Evolutionary conservation across 176 grass and related monocot genomes (phyloP).

Genomic region (Poa annua): DNA sequence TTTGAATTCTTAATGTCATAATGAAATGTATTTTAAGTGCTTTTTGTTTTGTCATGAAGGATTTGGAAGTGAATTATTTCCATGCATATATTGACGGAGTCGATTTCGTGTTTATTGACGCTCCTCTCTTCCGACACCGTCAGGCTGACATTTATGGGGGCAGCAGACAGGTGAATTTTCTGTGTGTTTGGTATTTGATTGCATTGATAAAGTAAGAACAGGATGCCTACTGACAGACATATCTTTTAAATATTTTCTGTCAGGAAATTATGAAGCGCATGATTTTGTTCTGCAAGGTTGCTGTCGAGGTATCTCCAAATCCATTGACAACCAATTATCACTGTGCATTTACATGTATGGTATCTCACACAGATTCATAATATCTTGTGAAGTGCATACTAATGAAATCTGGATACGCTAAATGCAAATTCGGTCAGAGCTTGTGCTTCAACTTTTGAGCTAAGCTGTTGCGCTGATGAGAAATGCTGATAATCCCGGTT

Average conservation of each 20-base stretch:
- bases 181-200: conserved; percentile 1
- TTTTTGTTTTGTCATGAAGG: conserved; percentile 48
- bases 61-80: conserved; percentile 88
- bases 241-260: conserved; percentile 12
- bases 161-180: conserved; percentile 52
- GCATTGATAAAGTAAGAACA: conserved; percentile 24
- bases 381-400: conserved; percentile 38
- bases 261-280: conserved; percentile 94
- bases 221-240: background rate
- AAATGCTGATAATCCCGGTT: background rate
- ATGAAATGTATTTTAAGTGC: background rate
- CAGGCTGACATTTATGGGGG: conserved; percentile 87
- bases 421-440: background rate
- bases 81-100: conserved; percentile 91
- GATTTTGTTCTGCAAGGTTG: conserved; percentile 93
- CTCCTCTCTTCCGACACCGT: conserved; percentile 58
- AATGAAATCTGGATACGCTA: background rate
- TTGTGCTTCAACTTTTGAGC: background rate
- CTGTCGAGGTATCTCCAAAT: conserved; percentile 73
- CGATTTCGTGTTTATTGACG: conserved; percentile 90
- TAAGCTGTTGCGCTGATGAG: background rate
- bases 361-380: background rate
- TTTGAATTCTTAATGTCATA: background rate
- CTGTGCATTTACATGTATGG: background rate
- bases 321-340: background rate